Percentiles rank a stretch among this genome's conserved stretches.
Conservation (phyloP, 768 basidiomycete species). For the Daedalea quercina region DNA sequence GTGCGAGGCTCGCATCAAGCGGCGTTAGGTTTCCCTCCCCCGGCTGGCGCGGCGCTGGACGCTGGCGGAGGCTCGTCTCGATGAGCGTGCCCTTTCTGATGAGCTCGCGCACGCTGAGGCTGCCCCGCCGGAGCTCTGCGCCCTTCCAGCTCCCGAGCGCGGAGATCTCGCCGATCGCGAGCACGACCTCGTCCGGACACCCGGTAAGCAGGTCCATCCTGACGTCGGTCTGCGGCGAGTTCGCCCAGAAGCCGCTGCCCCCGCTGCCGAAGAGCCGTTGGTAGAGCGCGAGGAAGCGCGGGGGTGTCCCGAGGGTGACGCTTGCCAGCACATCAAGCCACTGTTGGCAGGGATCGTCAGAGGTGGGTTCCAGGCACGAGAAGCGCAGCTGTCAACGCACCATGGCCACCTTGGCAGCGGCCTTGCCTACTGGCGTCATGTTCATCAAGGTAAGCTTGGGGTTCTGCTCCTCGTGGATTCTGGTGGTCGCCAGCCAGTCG, state of each 20-base stretch:
- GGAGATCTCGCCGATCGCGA: constrained; percentile 72
- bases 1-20: constrained; percentile 5
- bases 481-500: constrained; percentile 70
- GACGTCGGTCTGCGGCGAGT: constrained; percentile 35
- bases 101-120: constrained; percentile 68
- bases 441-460: constrained; percentile 50
- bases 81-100: constrained; percentile 66
- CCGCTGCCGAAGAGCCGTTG: constrained; percentile 48
- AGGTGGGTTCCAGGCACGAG: not conserved
- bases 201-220: constrained; percentile 67
- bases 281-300: constrained; percentile 61
- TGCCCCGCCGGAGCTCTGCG: constrained; percentile 53
- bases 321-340: constrained; percentile 77
- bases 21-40: constrained; percentile 9
- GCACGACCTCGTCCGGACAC: constrained; percentile 72
- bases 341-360: constrained; percentile 29
- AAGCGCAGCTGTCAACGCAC: constrained; percentile 28
- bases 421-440: constrained; percentile 46
- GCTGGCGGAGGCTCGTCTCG: constrained; percentile 55
- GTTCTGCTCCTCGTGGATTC: constrained; percentile 57
- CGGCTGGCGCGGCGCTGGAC: constrained; percentile 16
- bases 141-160: constrained; percentile 71
- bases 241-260: constrained; percentile 39
- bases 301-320: constrained; percentile 51
- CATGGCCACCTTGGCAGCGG: constrained; percentile 65